Base-by-base conservation (phyloP, 345 rosid genomes). In the Erucastrum elatum region DNA sequence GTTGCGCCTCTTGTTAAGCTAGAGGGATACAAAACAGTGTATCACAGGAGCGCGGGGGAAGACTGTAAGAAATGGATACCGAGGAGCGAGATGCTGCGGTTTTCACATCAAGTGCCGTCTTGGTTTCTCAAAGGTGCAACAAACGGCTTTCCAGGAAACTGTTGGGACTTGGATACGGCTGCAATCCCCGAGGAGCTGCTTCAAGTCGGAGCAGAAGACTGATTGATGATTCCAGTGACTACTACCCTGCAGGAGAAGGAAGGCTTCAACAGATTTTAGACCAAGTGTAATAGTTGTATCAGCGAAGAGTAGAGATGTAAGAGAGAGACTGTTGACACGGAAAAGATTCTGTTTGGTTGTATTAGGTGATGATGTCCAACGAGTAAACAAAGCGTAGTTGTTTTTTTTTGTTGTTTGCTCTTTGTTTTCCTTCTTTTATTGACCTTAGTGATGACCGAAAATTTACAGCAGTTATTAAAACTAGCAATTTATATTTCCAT, bases 131-230 rank as follows among this genome's bases (percentile, higher is more conserved):
- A 86, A 72, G 91, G 88, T 66, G 96, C 84, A 67, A 80, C 88
- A 6, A 78, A 71, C 34, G 87, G 78, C 46, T 70, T 95, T 56
- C 96, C 96, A 0, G 91, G 85, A 56, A 87, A 86, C 64, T 95
- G 98, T 68, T 95, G 98, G 97, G 99, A 95, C 87, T 83, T 95
- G 31, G 99, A 95, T 77, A 96, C 99, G 0, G 99, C 99, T 27
- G 99, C 99, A 15, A 95, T 97, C 66, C 98, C 99, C 4, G 99
- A 95, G 35, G 92, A 90, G 79, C 84, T 95, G 85, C 99, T 95
- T 75, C 88, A 89, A 44, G 76, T 79, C 3, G 82, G 34, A 77
- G 74, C 88, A 63, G 87, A 87, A 77, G 78, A 64, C 67, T 15
- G 66, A 69, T 34, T 66, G 68, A 78, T 66, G 68, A 78, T 59